phyloP scores from a whole-genome alignment of 2,329 filamentous ascomycete species.

The Dissoconium aciculare region DNA sequence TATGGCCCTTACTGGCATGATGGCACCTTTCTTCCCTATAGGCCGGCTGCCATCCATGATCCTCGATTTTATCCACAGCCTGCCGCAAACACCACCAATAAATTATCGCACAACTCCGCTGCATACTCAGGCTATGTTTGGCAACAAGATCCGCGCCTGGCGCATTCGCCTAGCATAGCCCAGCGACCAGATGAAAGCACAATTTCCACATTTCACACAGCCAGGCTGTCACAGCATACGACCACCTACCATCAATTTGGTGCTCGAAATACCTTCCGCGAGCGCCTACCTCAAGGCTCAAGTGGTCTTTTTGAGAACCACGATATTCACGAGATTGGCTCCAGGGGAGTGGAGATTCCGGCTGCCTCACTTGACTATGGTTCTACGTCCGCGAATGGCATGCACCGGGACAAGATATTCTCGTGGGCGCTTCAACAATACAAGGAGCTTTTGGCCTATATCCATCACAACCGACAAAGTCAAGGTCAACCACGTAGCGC shows the following conservation, averaged over 20 bases:
- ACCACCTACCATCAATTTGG: neutral
- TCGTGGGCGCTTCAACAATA: constrained; percentile 34
- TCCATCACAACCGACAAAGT: constrained; percentile 31
- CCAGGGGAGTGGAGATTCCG: neutral
- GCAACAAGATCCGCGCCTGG: constrained; percentile 9
- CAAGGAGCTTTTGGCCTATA: constrained; percentile 33
- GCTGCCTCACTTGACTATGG: constrained; percentile 25
- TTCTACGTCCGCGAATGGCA: constrained; percentile 28
- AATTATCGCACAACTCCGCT: constrained; percentile 11
- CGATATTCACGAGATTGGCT: neutral
- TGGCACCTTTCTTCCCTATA: constrained; percentile 46
- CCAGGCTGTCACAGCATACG: neutral
- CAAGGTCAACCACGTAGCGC: constrained; percentile 28
- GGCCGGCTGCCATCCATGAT: constrained; percentile 43
- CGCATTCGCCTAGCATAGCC: constrained; percentile 1
- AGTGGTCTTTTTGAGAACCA: neutral
- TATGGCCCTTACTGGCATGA: constrained; percentile 51
- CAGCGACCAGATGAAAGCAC: too few species aligned
- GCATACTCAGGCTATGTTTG: constrained; percentile 11
- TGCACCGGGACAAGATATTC: constrained; percentile 32
- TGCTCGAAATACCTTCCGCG: neutral
- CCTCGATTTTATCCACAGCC: constrained; percentile 29
- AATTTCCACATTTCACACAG: too few species aligned
- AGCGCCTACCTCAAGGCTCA: neutral
- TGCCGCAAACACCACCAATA: constrained; percentile 8